Percentiles rank a stretch among this genome's conserved stretches.
Conservation (phyloP, 2,329 filamentous ascomycete species). For the Colletotrichum incanum region DNA sequence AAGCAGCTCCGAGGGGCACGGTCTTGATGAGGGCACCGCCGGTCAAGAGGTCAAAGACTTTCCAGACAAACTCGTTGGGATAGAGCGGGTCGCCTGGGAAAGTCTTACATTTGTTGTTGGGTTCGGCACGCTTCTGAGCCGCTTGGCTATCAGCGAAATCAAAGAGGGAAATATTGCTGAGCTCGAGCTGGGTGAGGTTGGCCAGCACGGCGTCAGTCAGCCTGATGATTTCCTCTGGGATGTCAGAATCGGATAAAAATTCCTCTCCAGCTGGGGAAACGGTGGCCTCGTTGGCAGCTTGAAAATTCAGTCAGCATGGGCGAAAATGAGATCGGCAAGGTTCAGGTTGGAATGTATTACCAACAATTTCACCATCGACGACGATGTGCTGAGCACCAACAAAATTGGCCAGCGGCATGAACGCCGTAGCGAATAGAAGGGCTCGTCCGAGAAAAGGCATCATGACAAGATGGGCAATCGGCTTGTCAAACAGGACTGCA, state of each 20-base stretch:
- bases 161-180: constrained; percentile 53
- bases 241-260: constrained; percentile 27
- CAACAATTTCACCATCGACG: constrained; percentile 45
- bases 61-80: constrained; percentile 50
- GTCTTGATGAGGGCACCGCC: constrained; percentile 53
- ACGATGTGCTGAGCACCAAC: constrained; percentile 47
- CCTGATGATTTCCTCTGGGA: constrained; percentile 48
- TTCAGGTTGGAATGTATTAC: constrained; percentile 32
- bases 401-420: constrained; percentile 28
- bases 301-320: constrained; percentile 2
- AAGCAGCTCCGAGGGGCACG: constrained; percentile 52
- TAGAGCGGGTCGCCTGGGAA: constrained; percentile 51
- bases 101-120: constrained; percentile 51
- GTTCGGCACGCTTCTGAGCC: constrained; percentile 42
- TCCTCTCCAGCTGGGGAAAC: constrained; percentile 45
- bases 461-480: constrained; percentile 27
- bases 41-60: constrained; percentile 52
- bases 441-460: constrained; percentile 30
- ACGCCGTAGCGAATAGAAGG: constrained; percentile 29
- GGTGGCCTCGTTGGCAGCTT: constrained; percentile 42
- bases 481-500: constrained; percentile 9
- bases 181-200: constrained; percentile 50
- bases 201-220: constrained; percentile 54
- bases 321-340: not conserved
- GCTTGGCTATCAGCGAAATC: constrained; percentile 47